These are phyloP conservation scores for Termitomyces bulborhizus DNA, from an alignment of 768 basidiomycete genomes.

Conservation along the genomic window DNA sequence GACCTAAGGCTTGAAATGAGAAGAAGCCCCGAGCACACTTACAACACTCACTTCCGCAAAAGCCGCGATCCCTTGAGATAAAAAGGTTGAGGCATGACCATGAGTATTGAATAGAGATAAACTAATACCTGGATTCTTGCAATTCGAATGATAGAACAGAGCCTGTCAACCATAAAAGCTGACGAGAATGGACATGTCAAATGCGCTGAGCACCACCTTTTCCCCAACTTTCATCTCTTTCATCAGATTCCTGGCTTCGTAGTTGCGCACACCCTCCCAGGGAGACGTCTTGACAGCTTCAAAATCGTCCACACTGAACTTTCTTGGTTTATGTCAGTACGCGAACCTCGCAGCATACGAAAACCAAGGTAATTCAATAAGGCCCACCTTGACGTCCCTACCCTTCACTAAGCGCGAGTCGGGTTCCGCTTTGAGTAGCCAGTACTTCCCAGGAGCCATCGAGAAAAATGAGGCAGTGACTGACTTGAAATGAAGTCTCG, in stretches of 20 bases:
- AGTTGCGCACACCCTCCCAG: constrained; percentile 88
- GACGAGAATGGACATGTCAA: not conserved
- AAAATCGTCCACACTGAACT: constrained; percentile 89
- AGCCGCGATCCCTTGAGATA: constrained; percentile 55
- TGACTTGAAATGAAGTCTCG: not conserved
- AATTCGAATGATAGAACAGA: constrained; percentile 85
- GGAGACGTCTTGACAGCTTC: constrained; percentile 62
- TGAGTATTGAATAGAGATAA: not conserved
- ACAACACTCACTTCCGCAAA: constrained; percentile 61
- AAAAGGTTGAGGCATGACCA: not conserved
- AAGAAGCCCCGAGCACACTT: constrained; percentile 1
- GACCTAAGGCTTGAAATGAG: constrained; percentile 39
- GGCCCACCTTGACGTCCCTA: constrained; percentile 71
- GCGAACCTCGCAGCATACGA: not conserved
- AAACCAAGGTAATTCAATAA: not conserved
- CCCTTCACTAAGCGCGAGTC: constrained; percentile 81
- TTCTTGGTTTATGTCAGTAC: constrained; percentile 1
- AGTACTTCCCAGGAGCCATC: constrained; percentile 29
- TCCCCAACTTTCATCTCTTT: constrained; percentile 74
- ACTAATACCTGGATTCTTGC: constrained; percentile 64
- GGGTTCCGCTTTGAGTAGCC: constrained; percentile 87
- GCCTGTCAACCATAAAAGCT: constrained; percentile 36
- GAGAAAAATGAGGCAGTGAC: not conserved
- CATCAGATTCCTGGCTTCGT: constrained; percentile 80
- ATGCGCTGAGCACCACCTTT: constrained; percentile 38